Evolutionary conservation across 2,329 filamentous ascomycete species (phyloP).

Genomic region (Cladosporium sp.): DNA sequence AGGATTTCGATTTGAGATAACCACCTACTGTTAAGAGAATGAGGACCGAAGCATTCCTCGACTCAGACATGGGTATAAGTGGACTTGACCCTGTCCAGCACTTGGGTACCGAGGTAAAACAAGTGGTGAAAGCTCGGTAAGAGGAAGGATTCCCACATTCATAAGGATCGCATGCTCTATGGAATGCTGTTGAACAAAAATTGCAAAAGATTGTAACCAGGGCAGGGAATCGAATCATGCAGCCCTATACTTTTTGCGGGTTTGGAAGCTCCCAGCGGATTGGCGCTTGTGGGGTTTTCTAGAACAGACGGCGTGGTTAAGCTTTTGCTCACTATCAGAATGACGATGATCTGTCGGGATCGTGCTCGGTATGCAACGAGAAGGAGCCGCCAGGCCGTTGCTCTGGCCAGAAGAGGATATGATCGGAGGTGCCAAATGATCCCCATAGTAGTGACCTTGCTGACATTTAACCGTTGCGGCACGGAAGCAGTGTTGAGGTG

Average conservation of each 20-base stretch:
- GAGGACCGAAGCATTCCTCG: not conserved
- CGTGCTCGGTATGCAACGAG: not conserved
- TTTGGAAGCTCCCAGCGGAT: not conserved
- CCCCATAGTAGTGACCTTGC: not conserved
- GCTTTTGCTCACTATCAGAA: not conserved
- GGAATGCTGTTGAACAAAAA: constrained; percentile 1
- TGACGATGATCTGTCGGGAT: not conserved
- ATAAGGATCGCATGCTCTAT: not conserved
- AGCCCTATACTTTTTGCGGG: constrained; percentile 1
- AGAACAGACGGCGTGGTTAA: not conserved
- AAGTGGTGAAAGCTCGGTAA: not conserved
- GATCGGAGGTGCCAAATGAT: not conserved
- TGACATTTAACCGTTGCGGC: too few species aligned
- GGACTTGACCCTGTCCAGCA: not conserved
- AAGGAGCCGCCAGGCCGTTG: not conserved
- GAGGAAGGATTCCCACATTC: not conserved
- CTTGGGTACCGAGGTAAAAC: not conserved
- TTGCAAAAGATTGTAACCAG: constrained; percentile 5
- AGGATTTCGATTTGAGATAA: not conserved
- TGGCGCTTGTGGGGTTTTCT: constrained; percentile 5
- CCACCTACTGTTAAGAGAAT: not conserved
- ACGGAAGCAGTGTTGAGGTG: too few species aligned
- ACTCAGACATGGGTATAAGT: not conserved
- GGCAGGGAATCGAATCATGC: not conserved
- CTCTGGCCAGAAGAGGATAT: not conserved